Base-by-base conservation (phyloP, 2,329 filamentous ascomycete genomes). In the Cladobotryum protrusum region DNA sequence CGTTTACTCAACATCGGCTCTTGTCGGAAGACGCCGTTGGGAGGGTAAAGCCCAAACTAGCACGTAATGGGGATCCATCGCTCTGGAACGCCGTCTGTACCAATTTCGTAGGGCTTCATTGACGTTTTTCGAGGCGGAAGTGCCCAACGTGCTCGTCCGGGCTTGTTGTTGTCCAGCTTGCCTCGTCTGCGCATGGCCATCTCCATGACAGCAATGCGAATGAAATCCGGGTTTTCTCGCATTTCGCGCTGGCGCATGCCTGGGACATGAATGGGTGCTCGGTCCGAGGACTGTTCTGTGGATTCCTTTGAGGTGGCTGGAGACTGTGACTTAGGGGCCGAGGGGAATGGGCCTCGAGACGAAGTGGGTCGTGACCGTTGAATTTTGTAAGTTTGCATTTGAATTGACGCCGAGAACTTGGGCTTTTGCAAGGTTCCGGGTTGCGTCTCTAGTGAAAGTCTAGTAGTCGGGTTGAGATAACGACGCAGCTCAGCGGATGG, bases 351-450 rank as follows among this genome's bases (percentile, higher is more conserved):
- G 46, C 60, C 57, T 44, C 66, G 66, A n/a, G 63, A 53, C 18
- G 67, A 58, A 36, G 65, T 58, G 46, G 68, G 69, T 53, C 69
- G 72, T 24, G 73, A 75, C 34, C 73, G 73, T 58, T 76, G 75
- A 33, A 81, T 74, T 60, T 81, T 82, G 71, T 86, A 86, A 1
- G 83, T 86, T 60, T 85, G 81, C 82, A 86, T 85, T 62, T 86
- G 82, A 52, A 86, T 86, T 2, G 83, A 85, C 20, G 83, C 81
- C 13, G 81, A 83, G 59, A 79, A 85, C 47, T 70, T 68, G 52
- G 68, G 49, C 45, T 52, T 39, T 24, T 59, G 48, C 34, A 59
- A 56, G 8, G 59, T 55, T 33, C 63, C 63, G 12, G 63, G 61
- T 35, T 53, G 64, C 20, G 53, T 59, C 51, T 58, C 68, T 37